These are phyloP conservation scores for Cystobasidium ongulense DNA, from an alignment of 768 basidiomycete genomes.

Conservation along the genomic window DNA sequence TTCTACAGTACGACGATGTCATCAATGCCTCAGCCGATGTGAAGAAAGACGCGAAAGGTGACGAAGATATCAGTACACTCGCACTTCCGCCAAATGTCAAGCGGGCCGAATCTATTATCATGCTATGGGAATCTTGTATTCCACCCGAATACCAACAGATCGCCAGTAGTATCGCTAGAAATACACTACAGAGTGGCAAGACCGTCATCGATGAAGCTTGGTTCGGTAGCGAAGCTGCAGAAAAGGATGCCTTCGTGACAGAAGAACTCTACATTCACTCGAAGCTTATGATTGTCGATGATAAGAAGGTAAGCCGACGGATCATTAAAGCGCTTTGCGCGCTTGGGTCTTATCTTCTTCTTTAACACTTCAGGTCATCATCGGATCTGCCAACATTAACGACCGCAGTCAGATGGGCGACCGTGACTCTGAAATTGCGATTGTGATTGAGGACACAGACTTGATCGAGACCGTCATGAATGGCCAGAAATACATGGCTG, in stretches of 20 bases:
- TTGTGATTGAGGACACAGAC: constrained; percentile 83
- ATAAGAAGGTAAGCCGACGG: constrained; percentile 52
- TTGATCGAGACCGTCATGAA: constrained; percentile 51
- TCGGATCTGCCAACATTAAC: constrained; percentile 89
- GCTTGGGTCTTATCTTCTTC: constrained; percentile 81
- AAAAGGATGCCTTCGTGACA: constrained; percentile 62
- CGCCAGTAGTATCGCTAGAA: constrained; percentile 70
- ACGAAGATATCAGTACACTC: constrained; percentile 55
- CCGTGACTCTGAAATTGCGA: constrained; percentile 68
- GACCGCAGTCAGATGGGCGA: constrained; percentile 64
- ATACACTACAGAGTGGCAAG: constrained; percentile 60
- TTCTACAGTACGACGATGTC: constrained; percentile 49
- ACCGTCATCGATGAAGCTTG: constrained; percentile 67
- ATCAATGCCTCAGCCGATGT: constrained; percentile 47
- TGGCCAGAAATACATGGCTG: constrained; percentile 46
- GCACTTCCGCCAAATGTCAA: constrained; percentile 59
- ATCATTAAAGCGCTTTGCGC: too few relatives aligned
- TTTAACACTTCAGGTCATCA: constrained; percentile 66
- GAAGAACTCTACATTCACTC: constrained; percentile 44
- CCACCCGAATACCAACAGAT: constrained; percentile 59
- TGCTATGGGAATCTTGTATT: constrained; percentile 64
- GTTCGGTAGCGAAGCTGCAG: constrained; percentile 74
- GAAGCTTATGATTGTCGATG: constrained; percentile 35
- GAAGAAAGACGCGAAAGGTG: constrained; percentile 50
- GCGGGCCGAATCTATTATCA: constrained; percentile 62